Percentiles rank a stretch among this genome's conserved stretches.
phyloP scores from a whole-genome alignment of 2,329 filamentous ascomycete genomes.

The Aureobasidium sp. region DNA sequence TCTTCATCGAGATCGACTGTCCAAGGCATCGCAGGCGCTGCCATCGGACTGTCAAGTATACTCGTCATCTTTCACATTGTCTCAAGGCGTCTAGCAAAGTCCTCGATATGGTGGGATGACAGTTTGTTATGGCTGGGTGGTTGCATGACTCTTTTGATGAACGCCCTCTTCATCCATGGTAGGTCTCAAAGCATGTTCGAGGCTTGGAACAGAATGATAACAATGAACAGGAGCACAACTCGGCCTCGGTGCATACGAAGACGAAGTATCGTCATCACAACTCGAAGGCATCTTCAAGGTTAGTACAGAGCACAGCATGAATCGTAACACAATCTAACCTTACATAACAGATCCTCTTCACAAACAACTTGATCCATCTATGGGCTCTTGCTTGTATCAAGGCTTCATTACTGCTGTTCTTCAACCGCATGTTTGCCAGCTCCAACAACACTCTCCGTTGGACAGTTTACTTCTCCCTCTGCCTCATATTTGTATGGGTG shows the following conservation, averaged over 20 bases:
- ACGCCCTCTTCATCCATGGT: slow-evolving; percentile 8
- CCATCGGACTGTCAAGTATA: not conserved
- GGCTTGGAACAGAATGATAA: not conserved
- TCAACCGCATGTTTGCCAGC: slow-evolving; percentile 34
- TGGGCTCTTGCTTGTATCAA: slow-evolving; percentile 20
- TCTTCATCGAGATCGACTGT: slow-evolving; percentile 2
- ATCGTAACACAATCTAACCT: not conserved
- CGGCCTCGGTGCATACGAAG: not conserved
- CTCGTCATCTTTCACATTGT: slow-evolving; percentile 1
- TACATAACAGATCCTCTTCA: not conserved
- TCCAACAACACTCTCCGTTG: slow-evolving; percentile 30
- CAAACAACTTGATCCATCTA: slow-evolving; percentile 1
- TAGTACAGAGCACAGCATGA: not conserved
- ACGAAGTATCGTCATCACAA: not conserved
- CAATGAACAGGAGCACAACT: slow-evolving; percentile 6
- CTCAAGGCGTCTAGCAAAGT: not conserved
- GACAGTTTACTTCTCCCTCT: slow-evolving; percentile 22
- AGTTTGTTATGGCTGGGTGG: slow-evolving; percentile 2
- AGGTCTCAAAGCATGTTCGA: not conserved
- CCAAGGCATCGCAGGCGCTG: slow-evolving; percentile 1
- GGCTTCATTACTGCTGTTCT: slow-evolving; percentile 39
- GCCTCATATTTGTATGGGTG: slow-evolving; percentile 23
- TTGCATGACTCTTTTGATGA: not conserved
- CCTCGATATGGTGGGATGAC: slow-evolving; percentile 10
- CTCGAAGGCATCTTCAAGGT: slow-evolving; percentile 3